Conservation (phyloP, 2,329 filamentous ascomycete genomes). For the Beauveria sp. region DNA sequence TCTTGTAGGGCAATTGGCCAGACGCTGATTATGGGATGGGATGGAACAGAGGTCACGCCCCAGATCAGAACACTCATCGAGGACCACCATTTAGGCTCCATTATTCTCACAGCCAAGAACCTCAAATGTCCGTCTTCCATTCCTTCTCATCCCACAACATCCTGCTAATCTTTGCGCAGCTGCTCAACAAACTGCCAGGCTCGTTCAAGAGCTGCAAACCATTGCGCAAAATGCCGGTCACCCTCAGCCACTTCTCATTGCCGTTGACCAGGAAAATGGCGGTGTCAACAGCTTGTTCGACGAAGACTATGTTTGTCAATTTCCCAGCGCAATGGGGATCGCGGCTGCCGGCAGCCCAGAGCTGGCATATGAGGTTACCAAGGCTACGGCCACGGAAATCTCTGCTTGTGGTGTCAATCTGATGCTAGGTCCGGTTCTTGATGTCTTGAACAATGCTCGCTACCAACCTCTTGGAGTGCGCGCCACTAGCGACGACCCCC, state of each 20-base stretch:
- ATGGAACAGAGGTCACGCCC: slow-evolving; percentile 75
- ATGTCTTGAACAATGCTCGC: slow-evolving; percentile 87
- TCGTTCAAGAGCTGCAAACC: slow-evolving; percentile 86
- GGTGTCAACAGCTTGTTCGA: slow-evolving; percentile 96
- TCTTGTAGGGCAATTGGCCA: slow-evolving; percentile 59
- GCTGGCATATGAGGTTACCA: slow-evolving; percentile 81
- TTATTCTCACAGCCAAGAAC: slow-evolving; percentile 78
- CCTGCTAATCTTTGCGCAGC: slow-evolving; percentile 45
- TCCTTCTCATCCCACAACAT: slow-evolving; percentile 10
- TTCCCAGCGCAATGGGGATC: slow-evolving; percentile 92
- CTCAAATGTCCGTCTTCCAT: slow-evolving; percentile 57
- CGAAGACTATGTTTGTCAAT: slow-evolving; percentile 91
- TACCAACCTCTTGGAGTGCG: slow-evolving; percentile 87
- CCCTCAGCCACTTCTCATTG: slow-evolving; percentile 80
- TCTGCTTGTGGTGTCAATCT: slow-evolving; percentile 91
- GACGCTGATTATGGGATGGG: slow-evolving; percentile 77
- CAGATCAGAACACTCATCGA: slow-evolving; percentile 76
- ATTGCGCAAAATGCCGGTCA: slow-evolving; percentile 89
- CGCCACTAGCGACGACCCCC: slow-evolving; percentile 85
- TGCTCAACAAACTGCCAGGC: slow-evolving; percentile 77
- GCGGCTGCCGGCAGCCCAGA: slow-evolving; percentile 84
- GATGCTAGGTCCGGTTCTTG: slow-evolving; percentile 87
- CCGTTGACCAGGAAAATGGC: slow-evolving; percentile 94
- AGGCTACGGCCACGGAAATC: slow-evolving; percentile 87
- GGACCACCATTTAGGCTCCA: slow-evolving; percentile 79